Base-by-base conservation (phyloP, 2,329 filamentous ascomycete species). In the Alternaria alternata region DNA sequence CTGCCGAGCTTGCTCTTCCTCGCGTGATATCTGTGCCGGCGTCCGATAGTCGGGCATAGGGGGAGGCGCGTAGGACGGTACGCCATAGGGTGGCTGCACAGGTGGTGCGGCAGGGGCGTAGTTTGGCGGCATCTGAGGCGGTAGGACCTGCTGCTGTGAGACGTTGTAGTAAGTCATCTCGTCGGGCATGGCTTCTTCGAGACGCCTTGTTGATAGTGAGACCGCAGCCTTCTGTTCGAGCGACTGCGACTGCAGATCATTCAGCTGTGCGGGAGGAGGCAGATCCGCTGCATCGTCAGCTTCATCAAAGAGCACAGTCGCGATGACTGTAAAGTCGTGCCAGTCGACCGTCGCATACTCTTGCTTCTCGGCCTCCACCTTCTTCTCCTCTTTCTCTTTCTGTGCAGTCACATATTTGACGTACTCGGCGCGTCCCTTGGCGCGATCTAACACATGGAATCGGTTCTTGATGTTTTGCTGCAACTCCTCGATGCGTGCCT, bases 291-390 rank as follows among this genome's bases (percentile, higher is more conserved):
- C 87, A 68, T 97, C 94, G 77, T 99, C 95, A 39, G 88, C 87
- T 68, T 97, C 94, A 59, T 88, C 93, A 78, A 99, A 99, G 16
- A 93, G 85, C 54, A 99, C 94, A 0, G 94, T 97, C 79, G 97
- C 95, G 44, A 97, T 93, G 20, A 99, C 91, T 34, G 94, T 90
- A 71, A 99, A 99, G 76, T 98, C 94, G 74, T 96, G 92, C 95
- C 95, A 99, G 79, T 99, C 95, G 64, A 99, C 95, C 70, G 95
- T 91, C 1, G 91, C 91, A 78, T 95, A 91, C 54, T 86, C 85
- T 51, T 89, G 76, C 72, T 89, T 89, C 77, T 97, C 92, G 72
- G 93, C 88, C 74, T 96, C 91, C 41, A 90, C 91, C 64, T 94
- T 89, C 73, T 96, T 93, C 72, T 96, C 93, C 75, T 94, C 93